Percentiles rank a stretch among this genome's conserved stretches.
These are phyloP conservation scores for Fistulinella cinereoalba DNA, from an alignment of 1,284 basidiomycete species.

Conservation along the genomic window DNA sequence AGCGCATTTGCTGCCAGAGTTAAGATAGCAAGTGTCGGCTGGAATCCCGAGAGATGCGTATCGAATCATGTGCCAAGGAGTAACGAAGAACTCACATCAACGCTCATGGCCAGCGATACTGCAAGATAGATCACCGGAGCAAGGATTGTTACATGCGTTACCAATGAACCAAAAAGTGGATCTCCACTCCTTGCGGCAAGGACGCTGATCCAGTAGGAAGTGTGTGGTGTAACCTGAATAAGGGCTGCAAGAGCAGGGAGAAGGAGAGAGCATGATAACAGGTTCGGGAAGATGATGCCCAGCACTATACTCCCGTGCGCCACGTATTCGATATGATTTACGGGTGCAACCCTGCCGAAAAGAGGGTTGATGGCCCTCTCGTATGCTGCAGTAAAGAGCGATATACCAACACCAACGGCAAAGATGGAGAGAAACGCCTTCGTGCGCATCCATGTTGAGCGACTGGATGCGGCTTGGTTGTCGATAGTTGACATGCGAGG, in stretches of 20 bases:
- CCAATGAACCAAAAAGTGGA: conserved; percentile 54
- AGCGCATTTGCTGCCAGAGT: conserved; percentile 20
- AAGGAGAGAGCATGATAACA: conserved; percentile 27
- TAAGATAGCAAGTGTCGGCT: conserved; percentile 18
- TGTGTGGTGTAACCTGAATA: conserved; percentile 55
- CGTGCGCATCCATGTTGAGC: conserved; percentile 14
- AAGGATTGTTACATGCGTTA: conserved; percentile 55
- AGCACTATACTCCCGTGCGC: conserved; percentile 36
- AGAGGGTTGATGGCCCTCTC: conserved; percentile 42
- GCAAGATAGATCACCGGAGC: conserved; percentile 50
- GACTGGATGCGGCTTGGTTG: conserved; percentile 1
- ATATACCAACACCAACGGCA: conserved; percentile 34
- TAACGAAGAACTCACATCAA: conserved; percentile 39
- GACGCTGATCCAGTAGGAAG: conserved; percentile 60
- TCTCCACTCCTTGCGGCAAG: conserved; percentile 52
- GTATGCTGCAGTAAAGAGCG: conserved; percentile 43
- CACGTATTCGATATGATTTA: conserved; percentile 39
- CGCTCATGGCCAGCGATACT: conserved; percentile 40
- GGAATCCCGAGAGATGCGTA: conserved; percentile 1
- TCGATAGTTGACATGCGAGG: conserved; percentile 18
- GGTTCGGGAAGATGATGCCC: conserved; percentile 37
- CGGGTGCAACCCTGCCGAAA: conserved; percentile 41
- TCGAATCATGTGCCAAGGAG: background rate
- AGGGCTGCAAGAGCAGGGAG: conserved; percentile 43
- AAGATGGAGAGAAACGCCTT: conserved; percentile 29